Base-by-base conservation (phyloP, 352 stramenopile genomes). In the Phytophthora ohioensis region DNA sequence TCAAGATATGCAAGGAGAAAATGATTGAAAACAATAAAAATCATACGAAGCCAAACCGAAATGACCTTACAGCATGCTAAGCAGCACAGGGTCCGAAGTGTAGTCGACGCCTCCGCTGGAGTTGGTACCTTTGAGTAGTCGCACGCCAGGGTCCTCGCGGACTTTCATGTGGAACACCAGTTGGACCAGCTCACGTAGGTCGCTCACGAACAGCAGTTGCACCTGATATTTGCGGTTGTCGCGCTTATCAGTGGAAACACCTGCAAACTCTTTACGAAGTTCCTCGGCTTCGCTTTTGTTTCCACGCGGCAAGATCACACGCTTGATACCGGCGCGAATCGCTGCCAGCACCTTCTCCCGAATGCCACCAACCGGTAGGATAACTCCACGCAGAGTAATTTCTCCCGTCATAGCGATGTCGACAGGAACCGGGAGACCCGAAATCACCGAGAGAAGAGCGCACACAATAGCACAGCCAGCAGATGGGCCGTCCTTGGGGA, bases 361-460 rank as follows among this genome's bases (percentile, higher is more conserved):
- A 51, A 98, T 93, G 17, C 91, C 92, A n/a, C 91, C 91, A 38
- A 98, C 89, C 2, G 92, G 91, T n/a, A 98, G 65, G 59, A 97
- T 92, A 27, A 96, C 83, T 31, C 91, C 92, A 17, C 85, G 85
- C 9, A 98, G 67, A 1, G 87, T 95, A 53, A 97, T 93, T 68
- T 97, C 90, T 34, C 92, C 92, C 9, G 91, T 97, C 88, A 97
- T 97, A 11, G 90, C 87, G 21, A 96, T 85, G 60, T 96, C 91
- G 1, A 89, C 67, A 30, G 86, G 86, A 55, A 97, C 87, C 4
- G 80, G 60, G 6, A 91, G 64, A 43, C 79, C 76, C 8, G 80
- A 84, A 43, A 93, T 76, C 21, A 93, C 86, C 3, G 90, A 97
- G 4, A 97, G 63, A 45, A 97, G 72, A 32, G 92, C 90, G 6